Evolutionary conservation across 495 filamentous ascomycete species (phyloP).

Genomic region (Penicillium silybi): DNA sequence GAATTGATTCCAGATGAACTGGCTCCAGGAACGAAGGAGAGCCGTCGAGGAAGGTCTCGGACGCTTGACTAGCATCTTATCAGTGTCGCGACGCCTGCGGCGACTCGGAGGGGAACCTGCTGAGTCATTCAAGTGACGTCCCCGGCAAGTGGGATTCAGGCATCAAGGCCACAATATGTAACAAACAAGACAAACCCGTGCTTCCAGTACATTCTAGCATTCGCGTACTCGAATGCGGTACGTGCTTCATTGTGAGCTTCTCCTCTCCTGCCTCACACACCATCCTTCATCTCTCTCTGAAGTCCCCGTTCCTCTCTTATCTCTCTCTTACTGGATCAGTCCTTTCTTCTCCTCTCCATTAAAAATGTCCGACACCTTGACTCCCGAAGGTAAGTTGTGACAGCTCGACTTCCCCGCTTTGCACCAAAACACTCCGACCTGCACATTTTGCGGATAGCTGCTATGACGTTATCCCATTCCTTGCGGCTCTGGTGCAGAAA

Average conservation of each 20-base stretch:
- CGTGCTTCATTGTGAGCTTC: conserved; percentile 12
- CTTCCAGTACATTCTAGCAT: conserved; percentile 43
- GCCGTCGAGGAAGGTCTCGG: neutral
- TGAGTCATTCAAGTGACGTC: conserved; percentile 21
- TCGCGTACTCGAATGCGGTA: conserved; percentile 10
- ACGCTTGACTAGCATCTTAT: conserved; percentile 12
- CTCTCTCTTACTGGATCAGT: neutral
- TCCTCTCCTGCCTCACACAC: conserved; percentile 12
- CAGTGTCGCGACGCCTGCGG: conserved; percentile 12
- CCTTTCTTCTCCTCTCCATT: neutral
- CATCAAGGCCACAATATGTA: conserved; percentile 14
- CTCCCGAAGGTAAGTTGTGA: conserved; percentile 40
- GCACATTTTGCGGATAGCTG: conserved; percentile 24
- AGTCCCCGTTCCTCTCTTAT: conserved; percentile 9
- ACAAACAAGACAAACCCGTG: conserved; percentile 38
- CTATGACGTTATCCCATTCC: conserved; percentile 12
- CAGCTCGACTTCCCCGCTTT: conserved; percentile 37
- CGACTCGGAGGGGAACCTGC: conserved; percentile 10
- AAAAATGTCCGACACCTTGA: conserved; percentile 32
- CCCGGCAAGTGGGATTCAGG: conserved; percentile 1
- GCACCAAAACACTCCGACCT: conserved; percentile 11
- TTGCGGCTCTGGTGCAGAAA: neutral
- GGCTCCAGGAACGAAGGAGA: neutral
- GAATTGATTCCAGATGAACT: neutral
- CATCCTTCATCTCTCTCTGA: conserved; percentile 11